Conservation (phyloP, 2,329 filamentous ascomycete species). For the Cladophialophora carrionii region DNA sequence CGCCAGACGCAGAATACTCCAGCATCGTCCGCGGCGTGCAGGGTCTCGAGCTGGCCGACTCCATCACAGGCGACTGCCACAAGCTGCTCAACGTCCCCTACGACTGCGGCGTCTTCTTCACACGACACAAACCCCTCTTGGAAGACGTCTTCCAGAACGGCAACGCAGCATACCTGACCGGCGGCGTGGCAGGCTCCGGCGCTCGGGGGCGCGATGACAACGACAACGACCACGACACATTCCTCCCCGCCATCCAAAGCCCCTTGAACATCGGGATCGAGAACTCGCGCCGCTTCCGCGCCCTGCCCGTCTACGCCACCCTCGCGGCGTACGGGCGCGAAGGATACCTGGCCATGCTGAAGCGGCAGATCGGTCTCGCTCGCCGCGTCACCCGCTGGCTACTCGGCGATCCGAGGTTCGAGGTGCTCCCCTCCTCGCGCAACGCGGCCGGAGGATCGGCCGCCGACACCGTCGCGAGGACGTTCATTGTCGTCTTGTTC, state of each 20-base stretch:
- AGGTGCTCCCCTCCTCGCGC: slow-evolving; percentile 63
- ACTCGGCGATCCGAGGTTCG: slow-evolving; percentile 63
- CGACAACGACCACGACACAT: slow-evolving; percentile 25
- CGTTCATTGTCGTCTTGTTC: slow-evolving; percentile 77
- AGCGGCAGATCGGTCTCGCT: slow-evolving; percentile 72
- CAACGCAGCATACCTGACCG: slow-evolving; percentile 71
- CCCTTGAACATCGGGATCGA: slow-evolving; percentile 86
- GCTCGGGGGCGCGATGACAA: slow-evolving; percentile 38
- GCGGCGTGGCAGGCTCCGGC: slow-evolving; percentile 34
- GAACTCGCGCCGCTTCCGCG: slow-evolving; percentile 88
- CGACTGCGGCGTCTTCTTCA: slow-evolving; percentile 89
- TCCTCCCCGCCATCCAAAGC: slow-evolving; percentile 64
- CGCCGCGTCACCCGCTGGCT: slow-evolving; percentile 69
- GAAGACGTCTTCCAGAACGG: slow-evolving; percentile 75
- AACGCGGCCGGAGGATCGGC: slow-evolving; percentile 40
- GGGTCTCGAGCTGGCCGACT: slow-evolving; percentile 81
- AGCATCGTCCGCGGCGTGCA: slow-evolving; percentile 56
- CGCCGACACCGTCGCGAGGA: slow-evolving; percentile 53
- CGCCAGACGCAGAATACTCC: slow-evolving; percentile 54
- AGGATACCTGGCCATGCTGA: slow-evolving; percentile 71
- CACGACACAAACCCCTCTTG: slow-evolving; percentile 62
- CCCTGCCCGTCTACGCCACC: slow-evolving; percentile 83
- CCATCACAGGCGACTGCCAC: slow-evolving; percentile 83
- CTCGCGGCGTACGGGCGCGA: slow-evolving; percentile 72
- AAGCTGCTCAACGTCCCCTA: slow-evolving; percentile 96